Conservation (phyloP, 2,329 filamentous ascomycete species). For the Tolypocladium ophioglossoides region DNA sequence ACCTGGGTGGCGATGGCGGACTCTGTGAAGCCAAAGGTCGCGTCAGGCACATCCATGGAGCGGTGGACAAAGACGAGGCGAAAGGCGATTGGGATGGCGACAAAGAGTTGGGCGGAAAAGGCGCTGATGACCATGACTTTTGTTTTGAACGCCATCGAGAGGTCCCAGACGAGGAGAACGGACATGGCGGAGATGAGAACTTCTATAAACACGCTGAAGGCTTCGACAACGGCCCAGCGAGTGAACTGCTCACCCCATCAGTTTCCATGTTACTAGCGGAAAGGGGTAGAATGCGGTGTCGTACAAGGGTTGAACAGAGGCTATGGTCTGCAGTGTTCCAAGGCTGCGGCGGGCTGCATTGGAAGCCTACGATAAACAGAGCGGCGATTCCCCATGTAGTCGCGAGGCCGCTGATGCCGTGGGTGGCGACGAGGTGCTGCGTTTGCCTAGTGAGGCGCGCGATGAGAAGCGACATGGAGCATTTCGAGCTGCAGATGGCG, state of each 20-base stretch:
- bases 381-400: constrained; percentile 3
- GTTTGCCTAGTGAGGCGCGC: constrained; percentile 5
- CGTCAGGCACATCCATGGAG: background rate
- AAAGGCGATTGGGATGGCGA: constrained; percentile 7
- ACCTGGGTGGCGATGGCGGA: constrained; percentile 6
- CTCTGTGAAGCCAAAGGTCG: constrained; percentile 1
- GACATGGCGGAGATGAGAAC: constrained; percentile 6
- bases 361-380: constrained; percentile 4
- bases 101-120: constrained; percentile 9
- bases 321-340: constrained; percentile 2
- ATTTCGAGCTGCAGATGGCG: constrained; percentile 7
- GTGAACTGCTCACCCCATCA: constrained; percentile 2
- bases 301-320: constrained; percentile 2
- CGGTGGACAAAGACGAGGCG: constrained; percentile 4
- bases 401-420: constrained; percentile 3
- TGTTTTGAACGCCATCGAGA: constrained; percentile 6
- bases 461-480: constrained; percentile 9
- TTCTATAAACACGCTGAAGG: constrained; percentile 6
- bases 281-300: background rate
- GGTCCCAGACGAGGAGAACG: constrained; percentile 6
- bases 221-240: constrained; percentile 6
- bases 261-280: background rate
- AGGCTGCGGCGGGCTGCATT: constrained; percentile 3
- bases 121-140: constrained; percentile 8
- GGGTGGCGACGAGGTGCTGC: constrained; percentile 4